Evolutionary conservation across 2,329 filamentous ascomycete genomes (phyloP), one percentile per base, ranked within the genome.

Genomic region (Aspergillus tanneri): DNA sequence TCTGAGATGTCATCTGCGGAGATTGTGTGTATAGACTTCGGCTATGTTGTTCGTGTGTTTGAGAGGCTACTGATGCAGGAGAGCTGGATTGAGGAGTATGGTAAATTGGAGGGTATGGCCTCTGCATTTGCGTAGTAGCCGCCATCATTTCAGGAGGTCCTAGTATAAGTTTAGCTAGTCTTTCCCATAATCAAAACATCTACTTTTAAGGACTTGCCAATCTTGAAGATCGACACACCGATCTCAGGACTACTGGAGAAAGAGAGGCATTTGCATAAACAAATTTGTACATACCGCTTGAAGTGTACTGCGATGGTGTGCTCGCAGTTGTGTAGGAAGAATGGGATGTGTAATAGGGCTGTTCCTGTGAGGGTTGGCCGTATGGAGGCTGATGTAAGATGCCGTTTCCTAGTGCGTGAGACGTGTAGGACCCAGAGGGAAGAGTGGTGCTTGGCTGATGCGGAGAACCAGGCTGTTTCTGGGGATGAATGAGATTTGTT

Each of bases 41-140:
- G 48, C 76, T 78, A 74, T 95, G 89, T 65, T 92, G 89, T 66
- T 97, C 92, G 72, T 96, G 90, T 47, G 84, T 81, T 49, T 90
- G 89, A 25, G 92, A 96, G 55, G 91, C 88, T 61, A 96, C 91
- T 42, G 91, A 95, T 30, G 90, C 89, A 40, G 92, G 92, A 46
- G 92, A 96, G 72, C 92, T 95, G 47, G 91, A 95, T 74, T 96
- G 91, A 46, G 91, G 90, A 14, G 91, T 95, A 71, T 96, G 89
- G 69, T 96, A 96, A 67, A 96, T 95, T 52, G 90, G 89, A 60
- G 91, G 91, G 68, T 95, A 96, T 38, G 77, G 80, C 60, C 83
- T 78, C 67, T 82, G 83, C 79, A 86, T 84, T 57, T 82, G 81
- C 59, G 82, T 78, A 59, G 82, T 66, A 54, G 72, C 77, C 54